Percentiles rank a stretch among this genome's conserved stretches.
Evolutionary conservation across 2,329 filamentous ascomycete genomes (phyloP).

Genomic region (Chaetomiaceae sp.): DNA sequence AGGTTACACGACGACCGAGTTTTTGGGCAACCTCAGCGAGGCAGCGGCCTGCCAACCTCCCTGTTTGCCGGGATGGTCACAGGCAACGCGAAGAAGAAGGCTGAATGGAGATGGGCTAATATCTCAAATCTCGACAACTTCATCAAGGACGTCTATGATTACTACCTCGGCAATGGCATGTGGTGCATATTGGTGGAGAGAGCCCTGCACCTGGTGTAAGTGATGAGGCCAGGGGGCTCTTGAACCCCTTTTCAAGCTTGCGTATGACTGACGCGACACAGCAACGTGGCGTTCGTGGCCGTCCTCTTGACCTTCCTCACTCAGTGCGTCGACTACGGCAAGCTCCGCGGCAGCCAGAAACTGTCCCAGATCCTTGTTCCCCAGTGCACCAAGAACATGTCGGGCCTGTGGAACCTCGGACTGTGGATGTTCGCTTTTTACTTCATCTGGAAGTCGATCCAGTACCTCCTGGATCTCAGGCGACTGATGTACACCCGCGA

Average conservation of each 20-base stretch:
- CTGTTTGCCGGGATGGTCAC: slow-evolving; percentile 28
- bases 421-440: slow-evolving; percentile 84
- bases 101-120: slow-evolving; percentile 91
- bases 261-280: slow-evolving; percentile 32
- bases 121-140: slow-evolving; percentile 86
- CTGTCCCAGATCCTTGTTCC: slow-evolving; percentile 56
- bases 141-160: slow-evolving; percentile 78
- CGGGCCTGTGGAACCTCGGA: slow-evolving; percentile 68
- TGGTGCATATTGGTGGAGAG: slow-evolving; percentile 77
- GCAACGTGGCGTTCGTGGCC: slow-evolving; percentile 77
- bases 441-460: slow-evolving; percentile 75
- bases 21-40: slow-evolving; percentile 23
- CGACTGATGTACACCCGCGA: slow-evolving; percentile 74
- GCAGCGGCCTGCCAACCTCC: slow-evolving; percentile 29
- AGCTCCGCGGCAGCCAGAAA: slow-evolving; percentile 61
- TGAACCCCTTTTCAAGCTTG: background rate
- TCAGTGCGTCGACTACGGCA: slow-evolving; percentile 79
- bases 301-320: slow-evolving; percentile 77
- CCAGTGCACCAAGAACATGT: slow-evolving; percentile 73
- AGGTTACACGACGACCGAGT: slow-evolving; percentile 42
- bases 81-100: slow-evolving; percentile 60
- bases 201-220: slow-evolving; percentile 67
- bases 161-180: slow-evolving; percentile 77
- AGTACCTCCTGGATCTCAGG: slow-evolving; percentile 68
- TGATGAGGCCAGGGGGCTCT: slow-evolving; percentile 16